Evolutionary conservation across 257 asterid genomes (phyloP).

Genomic region (Solanum pinnatisectum): DNA sequence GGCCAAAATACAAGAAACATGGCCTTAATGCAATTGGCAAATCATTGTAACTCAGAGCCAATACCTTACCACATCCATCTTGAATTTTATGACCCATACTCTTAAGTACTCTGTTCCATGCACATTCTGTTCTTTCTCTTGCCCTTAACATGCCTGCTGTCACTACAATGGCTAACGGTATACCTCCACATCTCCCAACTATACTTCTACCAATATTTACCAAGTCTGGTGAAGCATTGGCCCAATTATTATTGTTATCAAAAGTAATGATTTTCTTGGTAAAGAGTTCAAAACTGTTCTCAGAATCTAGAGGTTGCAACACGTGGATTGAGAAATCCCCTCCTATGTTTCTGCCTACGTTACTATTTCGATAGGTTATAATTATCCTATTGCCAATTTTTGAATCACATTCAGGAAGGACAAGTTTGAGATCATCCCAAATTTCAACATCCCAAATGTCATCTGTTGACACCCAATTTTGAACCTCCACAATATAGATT

Average conservation of each 20-base stretch:
- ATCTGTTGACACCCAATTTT: too few species aligned
- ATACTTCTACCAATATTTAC: neutral
- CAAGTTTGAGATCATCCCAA: neutral
- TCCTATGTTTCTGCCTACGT: too few species aligned
- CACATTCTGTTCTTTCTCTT: neutral
- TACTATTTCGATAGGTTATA: too few species aligned
- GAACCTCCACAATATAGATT: too few species aligned
- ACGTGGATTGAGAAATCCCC: too few species aligned
- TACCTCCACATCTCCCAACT: neutral
- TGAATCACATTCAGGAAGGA: too few species aligned
- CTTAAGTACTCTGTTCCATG: neutral
- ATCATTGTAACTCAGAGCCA: neutral
- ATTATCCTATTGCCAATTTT: too few species aligned
- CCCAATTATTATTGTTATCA: too few species aligned
- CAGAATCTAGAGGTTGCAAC: too few species aligned
- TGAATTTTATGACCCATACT: neutral
- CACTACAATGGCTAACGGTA: neutral
- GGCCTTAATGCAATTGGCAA: neutral
- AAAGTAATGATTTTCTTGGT: too few species aligned
- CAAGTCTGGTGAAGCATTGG: neutral
- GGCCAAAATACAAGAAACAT: neutral
- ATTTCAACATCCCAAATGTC: slow-evolving; percentile 6
- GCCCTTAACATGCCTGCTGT: neutral
- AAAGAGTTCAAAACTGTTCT: too few species aligned
- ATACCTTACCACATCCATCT: neutral